phyloP scores from a whole-genome alignment of 2,329 filamentous ascomycete species.

The Fusarium sp. region DNA sequence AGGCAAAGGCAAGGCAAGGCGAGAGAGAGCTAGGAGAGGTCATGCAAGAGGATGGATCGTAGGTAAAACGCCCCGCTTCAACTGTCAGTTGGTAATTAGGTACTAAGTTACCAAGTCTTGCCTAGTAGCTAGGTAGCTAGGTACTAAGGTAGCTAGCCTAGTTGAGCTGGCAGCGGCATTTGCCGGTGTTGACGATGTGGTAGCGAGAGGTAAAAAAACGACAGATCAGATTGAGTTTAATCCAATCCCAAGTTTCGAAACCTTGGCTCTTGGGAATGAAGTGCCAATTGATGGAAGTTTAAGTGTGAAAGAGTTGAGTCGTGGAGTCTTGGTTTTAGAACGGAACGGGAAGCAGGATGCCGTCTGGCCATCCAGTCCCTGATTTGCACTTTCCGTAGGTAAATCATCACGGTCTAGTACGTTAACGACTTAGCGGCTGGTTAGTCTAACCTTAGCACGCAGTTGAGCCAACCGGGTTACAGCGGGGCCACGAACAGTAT shows the following conservation, averaged over 20 bases:
- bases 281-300: not conserved
- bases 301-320: slow-evolving; percentile 4
- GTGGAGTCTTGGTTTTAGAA: slow-evolving; percentile 31
- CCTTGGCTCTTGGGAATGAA: not conserved
- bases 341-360: slow-evolving; percentile 26
- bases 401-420: not conserved
- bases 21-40: not conserved
- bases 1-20: not conserved
- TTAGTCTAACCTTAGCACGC: not conserved
- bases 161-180: not conserved
- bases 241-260: not conserved
- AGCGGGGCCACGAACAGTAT: not conserved
- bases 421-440: not conserved
- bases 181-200: not conserved
- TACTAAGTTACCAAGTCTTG: not conserved
- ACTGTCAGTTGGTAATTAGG: slow-evolving; percentile 24
- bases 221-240: not conserved
- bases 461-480: not conserved
- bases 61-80: slow-evolving; percentile 26
- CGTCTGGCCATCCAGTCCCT: slow-evolving; percentile 7
- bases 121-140: not conserved
- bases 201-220: not conserved
- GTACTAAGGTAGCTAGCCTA: not conserved
- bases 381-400: slow-evolving; percentile 9
- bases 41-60: slow-evolving; percentile 31